Conservation (phyloP, 1,139 yeast genomes). For the Sugiyamaella japonica region DNA sequence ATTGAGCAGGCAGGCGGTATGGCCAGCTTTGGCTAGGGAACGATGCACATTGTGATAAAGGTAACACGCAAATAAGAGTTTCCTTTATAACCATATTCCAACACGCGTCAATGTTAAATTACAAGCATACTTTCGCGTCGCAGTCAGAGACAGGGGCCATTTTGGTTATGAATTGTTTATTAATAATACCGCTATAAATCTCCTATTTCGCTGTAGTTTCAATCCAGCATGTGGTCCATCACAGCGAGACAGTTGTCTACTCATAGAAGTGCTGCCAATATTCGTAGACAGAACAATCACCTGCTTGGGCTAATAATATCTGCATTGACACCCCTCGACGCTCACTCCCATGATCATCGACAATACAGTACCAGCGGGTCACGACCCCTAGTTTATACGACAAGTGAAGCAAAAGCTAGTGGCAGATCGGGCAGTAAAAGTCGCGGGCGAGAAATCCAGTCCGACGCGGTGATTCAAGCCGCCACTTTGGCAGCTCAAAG, state of each 20-base stretch:
- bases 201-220: not conserved
- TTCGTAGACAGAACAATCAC: too few relatives aligned
- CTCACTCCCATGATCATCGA: not conserved
- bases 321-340: not conserved
- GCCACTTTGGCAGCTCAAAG: constrained; percentile 1
- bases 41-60: too few relatives aligned
- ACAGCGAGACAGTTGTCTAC: not conserved
- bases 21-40: too few relatives aligned
- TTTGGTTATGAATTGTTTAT: too few relatives aligned
- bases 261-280: too few relatives aligned
- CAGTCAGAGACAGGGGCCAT: not conserved
- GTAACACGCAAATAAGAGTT: too few relatives aligned
- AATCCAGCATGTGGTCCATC: not conserved
- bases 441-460: not conserved
- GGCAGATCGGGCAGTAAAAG: not conserved
- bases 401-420: not conserved
- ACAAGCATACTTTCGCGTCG: not conserved
- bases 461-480: not conserved
- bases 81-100: too few relatives aligned
- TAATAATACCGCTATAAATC: too few relatives aligned
- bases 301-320: not conserved
- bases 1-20: too few relatives aligned
- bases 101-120: not conserved
- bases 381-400: not conserved
- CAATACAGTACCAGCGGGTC: not conserved